phyloP scores from a whole-genome alignment of 768 basidiomycete genomes.

The Thelephora ganbajun region DNA sequence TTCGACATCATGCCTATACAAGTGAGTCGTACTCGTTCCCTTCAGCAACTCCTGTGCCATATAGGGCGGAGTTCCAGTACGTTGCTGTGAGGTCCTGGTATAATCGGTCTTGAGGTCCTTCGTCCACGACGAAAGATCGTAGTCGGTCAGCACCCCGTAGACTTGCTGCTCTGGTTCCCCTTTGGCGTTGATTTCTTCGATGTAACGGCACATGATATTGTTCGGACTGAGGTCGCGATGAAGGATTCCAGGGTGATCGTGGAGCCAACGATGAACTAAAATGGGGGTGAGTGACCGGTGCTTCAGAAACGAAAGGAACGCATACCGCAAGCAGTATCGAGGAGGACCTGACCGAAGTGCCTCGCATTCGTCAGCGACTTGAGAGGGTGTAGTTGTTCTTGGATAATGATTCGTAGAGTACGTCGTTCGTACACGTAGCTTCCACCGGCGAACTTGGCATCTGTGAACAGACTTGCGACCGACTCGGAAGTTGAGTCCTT shows the following conservation, averaged over 20 bases:
- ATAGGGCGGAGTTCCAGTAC: conserved; percentile 18
- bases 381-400: conserved; percentile 11
- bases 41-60: conserved; percentile 16
- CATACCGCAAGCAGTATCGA: conserved; percentile 20
- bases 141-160: conserved; percentile 11
- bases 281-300: not conserved
- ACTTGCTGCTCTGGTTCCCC: conserved; percentile 18
- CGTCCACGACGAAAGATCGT: not conserved
- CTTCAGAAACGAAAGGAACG: conserved; percentile 1
- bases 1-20: conserved; percentile 5
- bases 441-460: not conserved
- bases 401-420: conserved; percentile 9
- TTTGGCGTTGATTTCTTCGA: conserved; percentile 4
- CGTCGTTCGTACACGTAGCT: conserved; percentile 5
- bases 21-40: not conserved
- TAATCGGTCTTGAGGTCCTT: not conserved
- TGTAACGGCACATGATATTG: conserved; percentile 17
- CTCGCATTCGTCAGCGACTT: conserved; percentile 11
- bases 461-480: too few relatives aligned
- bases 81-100: conserved; percentile 1
- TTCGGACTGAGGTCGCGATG: conserved; percentile 20
- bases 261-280: conserved; percentile 15
- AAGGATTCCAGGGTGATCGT: conserved; percentile 11
- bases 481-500: not conserved
- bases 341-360: conserved; percentile 16